Evolutionary conservation across 352 stramenopile species (phyloP).

Genomic region (Blastocystis sp.): DNA sequence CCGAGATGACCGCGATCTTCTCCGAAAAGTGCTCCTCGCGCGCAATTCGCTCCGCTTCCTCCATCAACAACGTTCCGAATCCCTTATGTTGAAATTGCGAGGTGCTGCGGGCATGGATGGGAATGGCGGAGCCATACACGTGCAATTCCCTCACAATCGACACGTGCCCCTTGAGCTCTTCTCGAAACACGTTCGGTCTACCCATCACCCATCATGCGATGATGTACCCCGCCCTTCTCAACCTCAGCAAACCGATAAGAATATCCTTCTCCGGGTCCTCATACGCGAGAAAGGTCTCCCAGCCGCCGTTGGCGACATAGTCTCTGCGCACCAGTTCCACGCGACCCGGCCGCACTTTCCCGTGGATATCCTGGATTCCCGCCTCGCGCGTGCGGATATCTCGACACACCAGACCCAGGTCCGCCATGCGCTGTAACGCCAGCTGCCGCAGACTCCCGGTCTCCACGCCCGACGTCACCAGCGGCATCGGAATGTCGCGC

Average conservation of each 20-base stretch:
- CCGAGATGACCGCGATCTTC: slow-evolving; percentile 88
- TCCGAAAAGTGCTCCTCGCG: slow-evolving; percentile 81
- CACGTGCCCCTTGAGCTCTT: slow-evolving; percentile 67
- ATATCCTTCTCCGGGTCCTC: slow-evolving; percentile 89
- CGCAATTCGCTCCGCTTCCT: slow-evolving; percentile 87
- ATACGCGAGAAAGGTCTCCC: slow-evolving; percentile 89
- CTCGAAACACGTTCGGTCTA: slow-evolving; percentile 70
- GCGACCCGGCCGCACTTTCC: slow-evolving; percentile 63
- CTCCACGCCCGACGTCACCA: slow-evolving; percentile 85
- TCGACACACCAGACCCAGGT: slow-evolving; percentile 79
- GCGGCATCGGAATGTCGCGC: slow-evolving; percentile 90
- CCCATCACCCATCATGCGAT: slow-evolving; percentile 60
- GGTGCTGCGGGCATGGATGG: slow-evolving; percentile 79
- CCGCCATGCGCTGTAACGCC: slow-evolving; percentile 77
- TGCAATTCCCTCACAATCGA: slow-evolving; percentile 80
- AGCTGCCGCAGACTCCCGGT: slow-evolving; percentile 86
- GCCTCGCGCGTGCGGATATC: slow-evolving; percentile 86
- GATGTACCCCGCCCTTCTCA: slow-evolving; percentile 73
- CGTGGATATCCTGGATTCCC: slow-evolving; percentile 89
- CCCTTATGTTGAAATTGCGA: slow-evolving; percentile 90
- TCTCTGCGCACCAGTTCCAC: slow-evolving; percentile 86
- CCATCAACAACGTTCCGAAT: slow-evolving; percentile 88
- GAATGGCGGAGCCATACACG: slow-evolving; percentile 88
- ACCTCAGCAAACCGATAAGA: slow-evolving; percentile 80
- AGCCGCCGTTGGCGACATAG: slow-evolving; percentile 87